phyloP scores from a whole-genome alignment of 2,329 filamentous ascomycete genomes.

The Cercospora sp. region DNA sequence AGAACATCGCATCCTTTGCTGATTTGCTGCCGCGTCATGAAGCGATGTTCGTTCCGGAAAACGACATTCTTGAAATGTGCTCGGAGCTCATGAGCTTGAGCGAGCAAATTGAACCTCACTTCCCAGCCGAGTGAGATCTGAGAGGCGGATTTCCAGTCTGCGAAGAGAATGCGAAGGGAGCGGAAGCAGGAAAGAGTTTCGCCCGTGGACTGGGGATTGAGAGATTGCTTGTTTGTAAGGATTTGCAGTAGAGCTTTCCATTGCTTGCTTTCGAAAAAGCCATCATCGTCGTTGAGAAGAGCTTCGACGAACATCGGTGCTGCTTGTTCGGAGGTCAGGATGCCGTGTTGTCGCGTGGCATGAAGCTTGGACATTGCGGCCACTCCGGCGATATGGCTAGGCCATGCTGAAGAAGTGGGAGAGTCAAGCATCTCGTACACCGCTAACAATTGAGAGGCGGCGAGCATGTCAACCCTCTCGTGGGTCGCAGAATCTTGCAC shows the following conservation, averaged over 20 bases:
- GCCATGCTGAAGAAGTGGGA: constrained; percentile 11
- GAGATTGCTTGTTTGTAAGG: constrained; percentile 13
- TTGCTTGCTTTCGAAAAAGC: constrained; percentile 19
- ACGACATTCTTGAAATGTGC: constrained; percentile 14
- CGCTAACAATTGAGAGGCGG: constrained; percentile 18
- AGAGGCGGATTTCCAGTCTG: constrained; percentile 8
- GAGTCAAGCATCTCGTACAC: constrained; percentile 23
- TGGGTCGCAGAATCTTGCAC: constrained; percentile 15
- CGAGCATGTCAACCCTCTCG: constrained; percentile 19
- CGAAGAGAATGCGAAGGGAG: constrained; percentile 12
- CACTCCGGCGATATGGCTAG: constrained; percentile 19
- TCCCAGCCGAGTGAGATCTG: constrained; percentile 5
- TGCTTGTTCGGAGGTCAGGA: constrained; percentile 11
- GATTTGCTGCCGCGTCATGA: constrained; percentile 7
- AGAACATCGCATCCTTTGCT: constrained; percentile 19
- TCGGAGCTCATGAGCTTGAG: constrained; percentile 17
- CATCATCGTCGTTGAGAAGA: constrained; percentile 16
- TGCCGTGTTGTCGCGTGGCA: not conserved
- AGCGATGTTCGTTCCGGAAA: constrained; percentile 12
- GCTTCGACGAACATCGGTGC: constrained; percentile 23
- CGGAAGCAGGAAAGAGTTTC: constrained; percentile 19
- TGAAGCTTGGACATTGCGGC: constrained; percentile 20
- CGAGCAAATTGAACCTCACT: constrained; percentile 9
- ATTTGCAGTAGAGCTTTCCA: constrained; percentile 18
- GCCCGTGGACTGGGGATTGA: constrained; percentile 6